Percentiles rank a stretch among this genome's conserved stretches.
phyloP scores from a whole-genome alignment of 2,329 filamentous ascomycete species.

The Alternaria gansuensis region DNA sequence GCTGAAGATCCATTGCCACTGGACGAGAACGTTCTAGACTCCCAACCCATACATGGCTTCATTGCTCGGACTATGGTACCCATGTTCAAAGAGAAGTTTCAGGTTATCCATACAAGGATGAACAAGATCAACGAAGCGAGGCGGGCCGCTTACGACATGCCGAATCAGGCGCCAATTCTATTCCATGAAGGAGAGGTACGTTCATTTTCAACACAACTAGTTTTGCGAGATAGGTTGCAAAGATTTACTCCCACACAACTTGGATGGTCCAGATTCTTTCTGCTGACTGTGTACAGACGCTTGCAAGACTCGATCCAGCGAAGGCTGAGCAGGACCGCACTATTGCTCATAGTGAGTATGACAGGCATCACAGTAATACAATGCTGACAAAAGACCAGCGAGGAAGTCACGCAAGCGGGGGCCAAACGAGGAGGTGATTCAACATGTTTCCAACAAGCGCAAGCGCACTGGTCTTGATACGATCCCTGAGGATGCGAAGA shows the following conservation, averaged over 20 bases:
- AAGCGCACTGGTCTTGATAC: constrained; percentile 30
- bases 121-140: constrained; percentile 39
- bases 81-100: constrained; percentile 40
- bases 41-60: constrained; percentile 37
- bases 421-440: constrained; percentile 24
- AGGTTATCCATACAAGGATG: constrained; percentile 32
- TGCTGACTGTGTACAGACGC: constrained; percentile 26
- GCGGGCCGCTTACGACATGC: constrained; percentile 31
- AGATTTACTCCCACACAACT: not conserved
- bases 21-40: constrained; percentile 28
- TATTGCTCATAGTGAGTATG: constrained; percentile 15
- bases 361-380: not conserved
- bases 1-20: constrained; percentile 30
- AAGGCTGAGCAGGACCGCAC: constrained; percentile 12
- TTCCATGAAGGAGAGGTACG: constrained; percentile 40
- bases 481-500: constrained; percentile 39
- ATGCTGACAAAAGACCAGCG: constrained; percentile 10
- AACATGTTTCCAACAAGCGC: constrained; percentile 42
- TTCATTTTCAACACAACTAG: not conserved
- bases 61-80: constrained; percentile 34
- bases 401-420: constrained; percentile 19
- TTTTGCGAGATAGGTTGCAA: not conserved
- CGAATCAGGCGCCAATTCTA: constrained; percentile 19
- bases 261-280: not conserved
- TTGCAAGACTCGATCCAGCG: constrained; percentile 24